Percentiles rank a stretch among this genome's conserved stretches.
Conservation (phyloP, 495 filamentous ascomycete genomes). For the Xylaria palmicola region DNA sequence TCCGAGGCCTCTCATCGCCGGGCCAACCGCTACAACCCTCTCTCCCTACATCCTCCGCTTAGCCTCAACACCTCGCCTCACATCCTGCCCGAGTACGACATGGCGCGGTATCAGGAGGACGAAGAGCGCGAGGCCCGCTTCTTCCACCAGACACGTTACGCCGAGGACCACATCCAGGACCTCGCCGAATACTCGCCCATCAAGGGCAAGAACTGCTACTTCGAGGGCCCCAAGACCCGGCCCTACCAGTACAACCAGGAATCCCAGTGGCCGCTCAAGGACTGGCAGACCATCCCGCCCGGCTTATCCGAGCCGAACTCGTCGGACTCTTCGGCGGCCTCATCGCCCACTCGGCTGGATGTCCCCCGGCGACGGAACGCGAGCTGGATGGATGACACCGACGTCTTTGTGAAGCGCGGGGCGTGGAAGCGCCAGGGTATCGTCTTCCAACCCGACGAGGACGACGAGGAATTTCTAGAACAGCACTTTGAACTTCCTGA, state of each 20-base stretch:
- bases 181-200: constrained; percentile 21
- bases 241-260: constrained; percentile 24
- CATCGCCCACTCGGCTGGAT: constrained; percentile 14
- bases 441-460: constrained; percentile 39
- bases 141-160: constrained; percentile 23
- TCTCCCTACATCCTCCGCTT: constrained; percentile 33
- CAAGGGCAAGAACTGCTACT: constrained; percentile 25
- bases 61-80: constrained; percentile 29
- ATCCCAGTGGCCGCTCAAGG: constrained; percentile 31
- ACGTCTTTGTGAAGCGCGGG: constrained; percentile 44
- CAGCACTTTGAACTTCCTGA: constrained; percentile 31
- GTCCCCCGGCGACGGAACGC: constrained; percentile 23
- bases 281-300: constrained; percentile 29
- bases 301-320: constrained; percentile 23
- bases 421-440: constrained; percentile 51
- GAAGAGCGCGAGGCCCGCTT: constrained; percentile 25
- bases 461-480: constrained; percentile 22
- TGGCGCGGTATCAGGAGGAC: constrained; percentile 19
- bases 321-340: constrained; percentile 5
- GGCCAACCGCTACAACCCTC: constrained; percentile 20
- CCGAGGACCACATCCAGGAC: constrained; percentile 22
- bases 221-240: constrained; percentile 10
- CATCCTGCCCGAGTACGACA: constrained; percentile 26
- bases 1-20: constrained; percentile 15
- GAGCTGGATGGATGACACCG: constrained; percentile 30